Evolutionary conservation across 345 rosid genomes (phyloP).

Genomic region (Syzygium aqueum): DNA sequence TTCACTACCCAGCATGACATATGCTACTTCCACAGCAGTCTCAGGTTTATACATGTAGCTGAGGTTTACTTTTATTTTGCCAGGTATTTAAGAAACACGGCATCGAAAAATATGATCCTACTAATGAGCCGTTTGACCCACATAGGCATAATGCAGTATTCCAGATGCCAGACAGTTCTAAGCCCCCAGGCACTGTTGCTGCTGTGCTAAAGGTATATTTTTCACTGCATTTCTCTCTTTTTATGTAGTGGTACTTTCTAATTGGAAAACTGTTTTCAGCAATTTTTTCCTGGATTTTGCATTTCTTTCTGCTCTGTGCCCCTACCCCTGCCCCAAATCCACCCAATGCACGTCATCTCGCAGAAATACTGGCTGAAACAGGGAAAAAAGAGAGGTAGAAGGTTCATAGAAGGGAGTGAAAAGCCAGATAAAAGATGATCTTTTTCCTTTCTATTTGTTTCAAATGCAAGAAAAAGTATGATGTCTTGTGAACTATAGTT

Average conservation of each 20-base stretch:
- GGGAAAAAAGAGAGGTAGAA: not conserved
- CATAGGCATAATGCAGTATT: constrained; percentile 78
- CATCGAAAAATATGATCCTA: constrained; percentile 64
- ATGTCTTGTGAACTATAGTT: not conserved
- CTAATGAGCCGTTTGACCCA: constrained; percentile 83
- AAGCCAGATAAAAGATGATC: not conserved
- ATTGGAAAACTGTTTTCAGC: not conserved
- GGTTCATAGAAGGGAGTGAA: not conserved
- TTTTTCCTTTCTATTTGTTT: not conserved
- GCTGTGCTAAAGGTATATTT: constrained; percentile 66
- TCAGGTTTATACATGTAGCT: not conserved
- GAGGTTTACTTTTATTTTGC: constrained; percentile 4
- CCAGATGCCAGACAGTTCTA: constrained; percentile 71
- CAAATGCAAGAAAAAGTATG: not conserved
- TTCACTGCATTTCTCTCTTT: not conserved
- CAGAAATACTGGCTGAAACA: not conserved
- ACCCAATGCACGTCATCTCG: not conserved
- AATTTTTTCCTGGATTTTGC: not conserved
- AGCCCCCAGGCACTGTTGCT: constrained; percentile 80
- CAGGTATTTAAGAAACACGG: constrained; percentile 78
- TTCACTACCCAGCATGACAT: not conserved
- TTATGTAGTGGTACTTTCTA: not conserved
- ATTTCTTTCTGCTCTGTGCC: not conserved
- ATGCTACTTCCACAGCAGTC: not conserved
- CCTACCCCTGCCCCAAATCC: not conserved